Conservation (phyloP, 225 moss, liverwort and hornwort species). For the Sphagnum tenellum region DNA sequence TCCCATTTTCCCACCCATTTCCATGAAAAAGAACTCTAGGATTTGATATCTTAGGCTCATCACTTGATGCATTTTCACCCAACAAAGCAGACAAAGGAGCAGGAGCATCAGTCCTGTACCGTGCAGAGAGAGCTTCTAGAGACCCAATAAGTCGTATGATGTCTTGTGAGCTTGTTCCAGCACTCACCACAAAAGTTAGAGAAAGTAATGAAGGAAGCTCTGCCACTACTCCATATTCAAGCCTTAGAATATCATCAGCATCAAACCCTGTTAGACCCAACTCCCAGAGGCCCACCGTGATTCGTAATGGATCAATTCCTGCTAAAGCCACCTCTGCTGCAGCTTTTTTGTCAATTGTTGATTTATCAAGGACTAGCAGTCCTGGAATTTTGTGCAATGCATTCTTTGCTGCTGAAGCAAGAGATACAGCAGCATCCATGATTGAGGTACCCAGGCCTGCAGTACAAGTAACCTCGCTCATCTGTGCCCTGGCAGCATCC, state of each 20-base stretch:
- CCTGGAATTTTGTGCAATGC: conserved; percentile 34
- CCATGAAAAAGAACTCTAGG: no score
- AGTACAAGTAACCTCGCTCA: conserved; percentile 12
- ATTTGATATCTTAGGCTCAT: no score
- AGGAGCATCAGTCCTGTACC: not conserved
- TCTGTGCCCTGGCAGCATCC: conserved; percentile 77
- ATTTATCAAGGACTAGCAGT: conserved; percentile 42
- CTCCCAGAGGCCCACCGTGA: conserved; percentile 76
- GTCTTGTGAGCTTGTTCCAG: conserved; percentile 54
- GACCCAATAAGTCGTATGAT: conserved; percentile 46
- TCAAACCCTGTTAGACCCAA: conserved; percentile 63
- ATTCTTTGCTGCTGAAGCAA: conserved; percentile 32
- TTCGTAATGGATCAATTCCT: conserved; percentile 66
- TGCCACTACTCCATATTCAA: conserved; percentile 63
- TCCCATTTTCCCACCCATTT: not conserved
- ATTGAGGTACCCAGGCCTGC: conserved; percentile 12
- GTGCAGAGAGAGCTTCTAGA: conserved; percentile 41
- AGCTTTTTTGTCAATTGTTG: conserved; percentile 20
- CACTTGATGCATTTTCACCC: not conserved
- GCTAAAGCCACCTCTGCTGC: conserved; percentile 3
- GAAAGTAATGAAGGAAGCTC: conserved; percentile 62
- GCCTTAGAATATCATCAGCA: conserved; percentile 68
- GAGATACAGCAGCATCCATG: conserved; percentile 42
- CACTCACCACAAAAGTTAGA: conserved; percentile 68
- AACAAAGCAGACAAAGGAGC: not conserved